A percentile compares a stretch with the other conserved stretches of the same genome.
These are phyloP conservation scores for Malassezia equina DNA, from an alignment of 1,284 basidiomycete genomes.

Conservation along the genomic window DNA sequence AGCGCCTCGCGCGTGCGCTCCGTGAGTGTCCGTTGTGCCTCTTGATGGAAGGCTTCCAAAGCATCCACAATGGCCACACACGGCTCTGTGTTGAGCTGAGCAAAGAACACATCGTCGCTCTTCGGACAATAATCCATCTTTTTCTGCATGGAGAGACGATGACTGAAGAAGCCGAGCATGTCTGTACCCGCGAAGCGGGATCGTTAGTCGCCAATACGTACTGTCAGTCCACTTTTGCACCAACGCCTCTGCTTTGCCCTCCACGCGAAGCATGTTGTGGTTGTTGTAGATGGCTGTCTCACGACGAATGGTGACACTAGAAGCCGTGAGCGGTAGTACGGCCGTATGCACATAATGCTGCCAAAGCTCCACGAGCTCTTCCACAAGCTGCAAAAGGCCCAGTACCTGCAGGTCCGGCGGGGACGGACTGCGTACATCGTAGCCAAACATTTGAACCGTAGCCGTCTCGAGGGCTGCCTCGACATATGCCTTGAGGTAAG, in stretches of 20 bases:
- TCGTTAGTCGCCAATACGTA: background rate
- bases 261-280: slow-evolving; percentile 74
- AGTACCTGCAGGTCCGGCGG: slow-evolving; percentile 52
- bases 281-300: slow-evolving; percentile 92
- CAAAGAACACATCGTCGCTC: slow-evolving; percentile 75
- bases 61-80: slow-evolving; percentile 78
- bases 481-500: slow-evolving; percentile 73
- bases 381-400: slow-evolving; percentile 62
- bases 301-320: slow-evolving; percentile 73
- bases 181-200: slow-evolving; percentile 7
- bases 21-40: background rate
- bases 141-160: slow-evolving; percentile 81
- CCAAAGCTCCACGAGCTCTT: slow-evolving; percentile 88
- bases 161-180: slow-evolving; percentile 50
- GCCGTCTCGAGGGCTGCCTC: slow-evolving; percentile 83
- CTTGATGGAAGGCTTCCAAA: slow-evolving; percentile 67
- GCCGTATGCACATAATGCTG: slow-evolving; percentile 91
- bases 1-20: slow-evolving; percentile 73
- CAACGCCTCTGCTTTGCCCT: slow-evolving; percentile 72
- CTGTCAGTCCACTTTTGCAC: slow-evolving; percentile 72
- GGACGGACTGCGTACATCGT: slow-evolving; percentile 52
- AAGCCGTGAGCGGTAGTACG: slow-evolving; percentile 73
- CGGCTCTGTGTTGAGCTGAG: slow-evolving; percentile 87
- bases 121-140: slow-evolving; percentile 91
- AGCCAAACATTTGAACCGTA: slow-evolving; percentile 60